Conservation (phyloP, 129 eudicot species). For the Centella asiatica region DNA sequence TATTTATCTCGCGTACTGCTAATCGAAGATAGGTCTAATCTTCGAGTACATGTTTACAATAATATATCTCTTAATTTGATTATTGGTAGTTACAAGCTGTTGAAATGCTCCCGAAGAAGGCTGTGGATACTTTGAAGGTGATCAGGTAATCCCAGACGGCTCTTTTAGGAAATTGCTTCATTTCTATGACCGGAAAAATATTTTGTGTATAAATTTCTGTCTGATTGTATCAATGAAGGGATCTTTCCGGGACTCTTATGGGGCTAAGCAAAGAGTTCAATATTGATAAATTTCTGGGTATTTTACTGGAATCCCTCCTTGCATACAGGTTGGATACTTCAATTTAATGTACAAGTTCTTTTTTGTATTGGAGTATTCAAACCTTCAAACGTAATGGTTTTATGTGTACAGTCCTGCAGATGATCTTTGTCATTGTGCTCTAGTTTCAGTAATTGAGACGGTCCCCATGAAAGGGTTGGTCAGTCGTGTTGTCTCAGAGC, state of each 20-base stretch:
- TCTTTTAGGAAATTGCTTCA: not conserved
- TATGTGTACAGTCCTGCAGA: conserved; percentile 42
- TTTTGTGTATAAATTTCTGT: conserved; percentile 3
- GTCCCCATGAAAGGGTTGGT: conserved; percentile 43
- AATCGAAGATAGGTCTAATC: not conserved
- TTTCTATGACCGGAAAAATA: not conserved
- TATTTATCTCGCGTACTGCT: not conserved
- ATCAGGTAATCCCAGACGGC: conserved; percentile 37
- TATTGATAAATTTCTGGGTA: conserved; percentile 56
- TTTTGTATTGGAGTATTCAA: not conserved
- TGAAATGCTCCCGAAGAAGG: conserved; percentile 76
- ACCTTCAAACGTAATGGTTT: not conserved
- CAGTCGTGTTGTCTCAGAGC: conserved; percentile 42
- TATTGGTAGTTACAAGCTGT: conserved; percentile 57
- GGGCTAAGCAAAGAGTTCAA: conserved; percentile 67
- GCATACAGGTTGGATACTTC: conserved; percentile 43
- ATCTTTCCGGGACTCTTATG: conserved; percentile 49
- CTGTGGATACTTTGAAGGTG: conserved; percentile 44
- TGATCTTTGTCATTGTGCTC: conserved; percentile 34
- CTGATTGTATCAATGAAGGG: conserved; percentile 35
- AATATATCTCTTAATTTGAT: conserved; percentile 9
- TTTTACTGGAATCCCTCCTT: conserved; percentile 61
- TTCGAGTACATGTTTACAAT: not conserved
- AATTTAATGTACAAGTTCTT: not conserved
- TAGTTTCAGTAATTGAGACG: conserved; percentile 44